Evolutionary conservation across 768 basidiomycete species (phyloP).

Genomic region (Boletus tylopilopsis): DNA sequence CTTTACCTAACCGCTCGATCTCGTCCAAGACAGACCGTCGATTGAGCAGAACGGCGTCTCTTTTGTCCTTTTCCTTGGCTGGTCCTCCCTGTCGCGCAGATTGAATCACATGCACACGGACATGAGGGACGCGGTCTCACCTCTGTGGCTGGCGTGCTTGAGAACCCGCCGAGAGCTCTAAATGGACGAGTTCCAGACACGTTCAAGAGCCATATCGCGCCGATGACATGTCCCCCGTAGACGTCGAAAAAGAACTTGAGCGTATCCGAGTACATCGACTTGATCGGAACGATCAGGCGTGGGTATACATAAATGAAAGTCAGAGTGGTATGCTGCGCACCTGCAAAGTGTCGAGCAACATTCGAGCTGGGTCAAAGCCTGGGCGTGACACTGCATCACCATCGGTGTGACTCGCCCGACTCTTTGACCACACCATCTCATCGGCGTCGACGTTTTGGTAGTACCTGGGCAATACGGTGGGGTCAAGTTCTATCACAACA

Average conservation of each 20-base stretch:
- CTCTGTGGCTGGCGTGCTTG: conserved; percentile 51
- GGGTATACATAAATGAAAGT: not conserved
- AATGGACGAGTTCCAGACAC: conserved; percentile 57
- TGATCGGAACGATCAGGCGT: conserved; percentile 27
- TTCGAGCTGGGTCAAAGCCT: conserved; percentile 76
- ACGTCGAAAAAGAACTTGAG: conserved; percentile 83
- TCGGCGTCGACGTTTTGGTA: conserved; percentile 64
- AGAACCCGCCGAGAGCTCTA: conserved; percentile 81
- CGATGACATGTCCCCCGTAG: conserved; percentile 74
- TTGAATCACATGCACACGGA: not conserved
- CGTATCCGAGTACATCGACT: conserved; percentile 70
- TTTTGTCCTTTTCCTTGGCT: conserved; percentile 47
- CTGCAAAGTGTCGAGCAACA: conserved; percentile 69
- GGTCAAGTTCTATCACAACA: conserved; percentile 73
- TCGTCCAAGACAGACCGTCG: conserved; percentile 67
- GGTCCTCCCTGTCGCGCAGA: conserved; percentile 22
- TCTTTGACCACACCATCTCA: conserved; percentile 41
- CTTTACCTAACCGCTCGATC: conserved; percentile 71
- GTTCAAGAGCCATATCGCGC: conserved; percentile 82
- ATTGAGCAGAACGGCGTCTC: conserved; percentile 58
- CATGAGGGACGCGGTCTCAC: conserved; percentile 22
- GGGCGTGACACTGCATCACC: conserved; percentile 40
- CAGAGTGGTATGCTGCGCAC: conserved; percentile 38
- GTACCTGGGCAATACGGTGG: conserved; percentile 63
- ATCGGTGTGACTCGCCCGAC: conserved; percentile 32